Conservation (phyloP, 2,329 filamentous ascomycete genomes). For the Epichloe typhina region DNA sequence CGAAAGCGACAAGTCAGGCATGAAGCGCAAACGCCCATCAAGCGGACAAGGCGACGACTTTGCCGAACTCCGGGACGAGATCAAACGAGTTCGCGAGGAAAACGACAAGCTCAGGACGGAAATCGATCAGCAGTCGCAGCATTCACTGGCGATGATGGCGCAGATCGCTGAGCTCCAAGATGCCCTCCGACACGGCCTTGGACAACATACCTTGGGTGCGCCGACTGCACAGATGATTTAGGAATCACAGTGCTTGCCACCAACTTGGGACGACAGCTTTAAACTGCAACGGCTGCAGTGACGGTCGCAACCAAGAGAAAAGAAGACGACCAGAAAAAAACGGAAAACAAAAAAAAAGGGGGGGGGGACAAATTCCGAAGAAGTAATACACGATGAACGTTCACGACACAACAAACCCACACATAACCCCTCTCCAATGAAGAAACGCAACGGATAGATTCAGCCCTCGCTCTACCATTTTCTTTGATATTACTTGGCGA, state of each 20-base stretch:
- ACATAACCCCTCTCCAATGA: background rate
- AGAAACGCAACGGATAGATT: conserved; percentile 1
- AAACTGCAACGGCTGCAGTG: background rate
- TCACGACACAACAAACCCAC: background rate
- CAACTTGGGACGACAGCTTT: background rate
- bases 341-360: background rate
- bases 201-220: conserved; percentile 19
- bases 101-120: conserved; percentile 44
- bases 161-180: conserved; percentile 35
- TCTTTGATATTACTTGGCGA: background rate
- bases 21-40: conserved; percentile 33
- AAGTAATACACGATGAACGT: background rate
- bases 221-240: conserved; percentile 30
- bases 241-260: background rate
- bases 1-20: conserved; percentile 30
- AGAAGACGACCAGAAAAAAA: background rate
- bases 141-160: conserved; percentile 33
- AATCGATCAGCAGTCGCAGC: conserved; percentile 34
- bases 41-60: conserved; percentile 32
- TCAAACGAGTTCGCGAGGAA: conserved; percentile 54
- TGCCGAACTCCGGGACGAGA: conserved; percentile 45
- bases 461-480: background rate
- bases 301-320: background rate
- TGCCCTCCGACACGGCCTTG: conserved; percentile 23
- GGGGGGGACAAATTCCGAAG: background rate